Base-by-base conservation (phyloP, 2,329 filamentous ascomycete species). In the Xylariaceae sp. region DNA sequence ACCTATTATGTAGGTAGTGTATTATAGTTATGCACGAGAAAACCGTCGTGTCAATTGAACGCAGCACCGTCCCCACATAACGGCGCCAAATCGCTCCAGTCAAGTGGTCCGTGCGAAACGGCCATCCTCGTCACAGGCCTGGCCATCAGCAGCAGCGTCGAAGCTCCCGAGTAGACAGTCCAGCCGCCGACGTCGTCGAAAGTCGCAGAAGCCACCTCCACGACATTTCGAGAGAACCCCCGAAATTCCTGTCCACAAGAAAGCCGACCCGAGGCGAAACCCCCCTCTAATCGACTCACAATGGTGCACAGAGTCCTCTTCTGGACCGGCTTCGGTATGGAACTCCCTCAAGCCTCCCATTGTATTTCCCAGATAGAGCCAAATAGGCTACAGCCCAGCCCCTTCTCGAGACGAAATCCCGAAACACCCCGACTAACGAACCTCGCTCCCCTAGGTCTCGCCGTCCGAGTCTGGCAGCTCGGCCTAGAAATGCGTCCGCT, bases 401-500 rank as follows among this genome's bases (percentile, higher is more conserved):
- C 19, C 19, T 19, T 19, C 19, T 19, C 19, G 19, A 19, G 19
- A 19, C 19, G 19, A 19, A 19, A 19, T 19, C 19, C 19, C 19
- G 19, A 19, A 19, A 19, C 19, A 19, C 19, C 19, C 19, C 8
- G 8, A 11, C 67, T 72, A 60, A 67, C 55, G 19, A 19, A 48
- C 40, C 30, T 31, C 3, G 30, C 29, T 43, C 12, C 6, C 19
- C 6, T 19, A 99, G 94, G 94, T 79, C 76, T 96, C 67, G 91
- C 88, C 70, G 87, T 91, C 70, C 89, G 92, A 67, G 83, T 94
- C 74, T 96, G 91, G 89, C 94, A 97, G 75, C 86, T 99, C 72
- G 94, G 92, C 69, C 94, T 99, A 72, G 91, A 99, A 78, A 96
- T 95, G 91, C 90, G 91, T 60, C 94, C 92, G 50, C 86, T 96